phyloP scores from a whole-genome alignment of 108 stramenopile genomes.

The Bacterosira constricta region DNA sequence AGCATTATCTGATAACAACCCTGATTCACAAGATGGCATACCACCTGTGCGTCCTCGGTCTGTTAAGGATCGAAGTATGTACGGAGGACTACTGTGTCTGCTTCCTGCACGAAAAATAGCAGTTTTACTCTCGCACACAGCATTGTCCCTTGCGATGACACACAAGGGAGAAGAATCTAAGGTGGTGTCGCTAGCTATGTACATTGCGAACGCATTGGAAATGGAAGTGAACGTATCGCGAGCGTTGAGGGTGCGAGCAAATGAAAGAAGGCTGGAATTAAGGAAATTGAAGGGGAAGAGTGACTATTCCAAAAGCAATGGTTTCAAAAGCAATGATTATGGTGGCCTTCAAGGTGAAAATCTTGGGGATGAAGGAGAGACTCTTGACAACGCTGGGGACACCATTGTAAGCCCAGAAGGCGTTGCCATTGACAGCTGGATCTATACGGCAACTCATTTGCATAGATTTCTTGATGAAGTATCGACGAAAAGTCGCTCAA shows the following conservation, averaged over 20 bases:
- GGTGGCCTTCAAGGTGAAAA: conserved; percentile 24
- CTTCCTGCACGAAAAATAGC: conserved; percentile 89
- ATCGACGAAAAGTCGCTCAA: conserved; percentile 6
- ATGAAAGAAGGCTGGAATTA: conserved; percentile 9
- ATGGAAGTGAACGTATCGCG: conserved; percentile 85
- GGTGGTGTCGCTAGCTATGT: conserved; percentile 57
- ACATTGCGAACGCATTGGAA: conserved; percentile 78
- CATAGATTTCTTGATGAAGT: conserved; percentile 46
- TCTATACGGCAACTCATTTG: conserved; percentile 47
- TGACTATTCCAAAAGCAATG: background rate
- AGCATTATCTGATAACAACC: conserved; percentile 6
- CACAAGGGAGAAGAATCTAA: conserved; percentile 53
- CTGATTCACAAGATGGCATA: background rate
- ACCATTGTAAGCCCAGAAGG: conserved; percentile 5
- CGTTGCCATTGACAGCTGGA: conserved; percentile 29
- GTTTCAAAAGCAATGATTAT: conserved; percentile 13
- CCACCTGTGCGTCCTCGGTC: conserved; percentile 8
- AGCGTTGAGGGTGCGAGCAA: conserved; percentile 58
- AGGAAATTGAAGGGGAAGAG: background rate
- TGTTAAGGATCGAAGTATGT: conserved; percentile 54
- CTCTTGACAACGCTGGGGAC: background rate
- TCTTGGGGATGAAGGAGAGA: conserved; percentile 11
- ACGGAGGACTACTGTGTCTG: conserved; percentile 86
- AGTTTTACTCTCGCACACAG: conserved; percentile 84
- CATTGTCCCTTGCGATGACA: conserved; percentile 56